Base-by-base conservation (phyloP, 306 rosid genomes). In the Prinsepia uniflora region DNA sequence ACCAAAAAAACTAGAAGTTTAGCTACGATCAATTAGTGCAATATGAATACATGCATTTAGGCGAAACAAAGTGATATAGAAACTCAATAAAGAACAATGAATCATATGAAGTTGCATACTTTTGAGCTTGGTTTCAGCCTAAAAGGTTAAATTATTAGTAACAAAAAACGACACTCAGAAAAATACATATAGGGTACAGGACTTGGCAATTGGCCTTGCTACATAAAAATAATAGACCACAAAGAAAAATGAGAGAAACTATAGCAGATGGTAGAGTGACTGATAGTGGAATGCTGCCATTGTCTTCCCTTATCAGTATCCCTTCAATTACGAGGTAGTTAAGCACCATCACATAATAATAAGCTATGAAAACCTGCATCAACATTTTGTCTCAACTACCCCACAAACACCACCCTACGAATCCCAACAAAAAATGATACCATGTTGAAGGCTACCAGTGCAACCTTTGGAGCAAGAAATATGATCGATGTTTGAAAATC, bases 391-490 rank as follows among this genome's bases (percentile, higher is more conserved):
- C 75, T n/a, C 54, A 63, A 68, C 67, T 68, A 62, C 40, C 72
- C 83, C 13, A 60, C 64, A 67, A 66, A 61, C 18, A 81, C 13
- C 58, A 74, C 80, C 57, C 86, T 75, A 15, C 50, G 43, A 15
- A 84, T 48, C 65, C 92, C 88, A 46, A 79, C 85, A 1, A 75
- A 7, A 12, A 91, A 64, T 42, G 91, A 74, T 11, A 34, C 78
- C 65, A 82, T 43, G 79, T 85, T 89, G 65, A 81, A 59, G 68
- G 80, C 72, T 56, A 87, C 53, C 14, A 89, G 56, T n/a, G 71
- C 22, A 18, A 79, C 77, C 88, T 85, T 46, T 20, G 96, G 97
- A 75, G 56, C 83, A 18, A 89, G 79, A 70, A 89, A 89, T 58
- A 72, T 44, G 40, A 71, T 60, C 36, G 91, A 81, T 30, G 87